Percentiles rank a stretch among this genome's conserved stretches.
Conservation (phyloP, 768 basidiomycete genomes). For the Cantharellus anzutake region DNA sequence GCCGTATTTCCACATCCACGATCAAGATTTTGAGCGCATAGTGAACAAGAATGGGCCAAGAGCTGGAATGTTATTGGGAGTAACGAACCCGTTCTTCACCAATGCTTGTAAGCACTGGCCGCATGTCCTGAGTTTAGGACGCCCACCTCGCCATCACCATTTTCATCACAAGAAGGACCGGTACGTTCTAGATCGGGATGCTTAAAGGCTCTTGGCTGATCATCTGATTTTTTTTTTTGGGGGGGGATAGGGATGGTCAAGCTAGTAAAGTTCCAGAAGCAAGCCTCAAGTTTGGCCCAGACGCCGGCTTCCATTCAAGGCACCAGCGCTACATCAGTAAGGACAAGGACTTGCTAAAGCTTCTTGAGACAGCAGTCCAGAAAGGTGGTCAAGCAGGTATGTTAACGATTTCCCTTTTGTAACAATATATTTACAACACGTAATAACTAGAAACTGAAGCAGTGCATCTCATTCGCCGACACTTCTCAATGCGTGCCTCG, state of each 20-base stretch:
- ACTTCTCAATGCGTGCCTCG: conserved; percentile 73
- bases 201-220: no score
- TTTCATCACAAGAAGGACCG: neutral
- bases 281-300: conserved; percentile 7
- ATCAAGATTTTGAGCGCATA: conserved; percentile 54
- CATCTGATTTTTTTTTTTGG: no score
- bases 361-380: conserved; percentile 37
- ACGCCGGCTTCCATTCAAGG: conserved; percentile 12
- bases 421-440: neutral
- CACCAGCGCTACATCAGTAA: conserved; percentile 76
- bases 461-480: conserved; percentile 44
- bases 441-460: conserved; percentile 20
- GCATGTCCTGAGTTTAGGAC: conserved; percentile 55
- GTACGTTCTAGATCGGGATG: no score
- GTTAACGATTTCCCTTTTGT: neutral
- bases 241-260: no score
- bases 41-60: conserved; percentile 72
- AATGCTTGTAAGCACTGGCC: conserved; percentile 58
- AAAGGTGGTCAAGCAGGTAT: conserved; percentile 18
- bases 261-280: no score
- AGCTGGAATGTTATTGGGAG: conserved; percentile 57
- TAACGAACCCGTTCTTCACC: conserved; percentile 79
- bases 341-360: conserved; percentile 54
- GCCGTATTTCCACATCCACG: conserved; percentile 94
- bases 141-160: conserved; percentile 11